Base-by-base conservation (phyloP, 768 basidiomycete genomes). In the Serendipita vermifera region DNA sequence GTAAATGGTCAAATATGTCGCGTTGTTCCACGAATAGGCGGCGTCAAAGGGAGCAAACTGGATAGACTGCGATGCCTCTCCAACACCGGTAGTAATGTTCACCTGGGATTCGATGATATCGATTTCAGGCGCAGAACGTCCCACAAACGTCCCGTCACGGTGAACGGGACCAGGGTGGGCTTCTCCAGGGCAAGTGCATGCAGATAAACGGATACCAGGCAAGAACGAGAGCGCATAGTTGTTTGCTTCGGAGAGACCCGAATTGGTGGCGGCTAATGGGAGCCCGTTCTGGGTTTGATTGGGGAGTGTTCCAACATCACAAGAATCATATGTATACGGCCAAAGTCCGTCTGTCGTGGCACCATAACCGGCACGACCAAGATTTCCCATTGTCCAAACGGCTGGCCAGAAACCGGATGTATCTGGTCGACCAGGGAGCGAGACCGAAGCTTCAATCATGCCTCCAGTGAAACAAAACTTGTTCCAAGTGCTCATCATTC, bases 121-220 rank as follows among this genome's bases (percentile, higher is more conserved):
- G 38, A 94, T 91, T 68, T 94, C 91, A 1, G 90, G 91, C 2
- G 91, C 86, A 24, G 83, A 67, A 51, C 91, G 79, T 9, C 88
- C 90, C 22, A 85, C 79, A 63, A 79, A 92, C 2, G 82, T 75
- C 31, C 90, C 90, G 60, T 94, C 86, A 0, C 70, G 58, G 58
- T 83, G 81, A 46, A 80, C 68, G 17, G 92, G 92, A 6, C 93
- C 93, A 2, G 93, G 93, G 68, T 96, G 92, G 62, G 89, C 87
- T 68, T 93, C 86, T 24, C 82, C 81, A 11, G 74, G 69, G 66
- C 94, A 97, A 2, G 94, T 97, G 68, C 94, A 97, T 41, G 85
- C 73, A 4, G 87, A 89, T 26, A 96, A 71, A 55, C 81, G 78
- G 65, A 96, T 92, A 11, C 94, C 94, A 1, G 83, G 87, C 38